Base-by-base conservation (phyloP, 2,329 filamentous ascomycete species). In the Beauveria pseudobassiana region DNA sequence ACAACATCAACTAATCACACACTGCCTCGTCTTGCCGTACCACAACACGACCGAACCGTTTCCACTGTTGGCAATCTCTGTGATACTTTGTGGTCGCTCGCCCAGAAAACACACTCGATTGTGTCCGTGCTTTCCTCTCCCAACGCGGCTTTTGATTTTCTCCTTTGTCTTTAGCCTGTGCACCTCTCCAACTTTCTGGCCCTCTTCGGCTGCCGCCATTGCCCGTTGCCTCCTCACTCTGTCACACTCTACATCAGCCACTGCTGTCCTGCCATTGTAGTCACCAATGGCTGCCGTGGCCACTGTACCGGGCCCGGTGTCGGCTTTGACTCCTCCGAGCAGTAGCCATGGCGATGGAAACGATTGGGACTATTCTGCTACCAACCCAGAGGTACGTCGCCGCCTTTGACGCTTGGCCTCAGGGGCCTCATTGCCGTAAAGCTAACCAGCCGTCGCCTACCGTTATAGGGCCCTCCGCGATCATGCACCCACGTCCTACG, bases 251-350 rank as follows among this genome's bases (percentile, higher is more conserved):
- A 42, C 34, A 30, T 49, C 24, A 53, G 40, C 49, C 58, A 51
- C 49, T 22, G 20, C 22, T 12, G 16, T 49, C 50, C 58, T 38
- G 62, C 64, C 16, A 16, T 20, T 59, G 18, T 50, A 28, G 58
- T 64, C 64, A 59, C 64, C 63, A 65, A 84, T 84, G 82, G 78
- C 82, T 68, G 76, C 80, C 69, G 78, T 84, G 72, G 80, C 82
- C 66, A 73, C 80, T 66, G 75, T 74, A 66, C 77, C 78, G 64
- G 77, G 77, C 64, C 75, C 78, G 57, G 75, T 78, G 63, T 76
- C 79, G 61, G 74, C 75, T 51, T 72, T 84, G 63, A 78, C 77
- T 64, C 78, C 80, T 62, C 76, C 80, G 18, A 76, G 75, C 65
- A 82, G 78, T 69, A 77, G 77, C 61, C 77, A 83, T 69, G 81